A percentile compares a stretch with the other conserved stretches of the same genome.
phyloP scores from a whole-genome alignment of 2,329 filamentous ascomycete species.

The Chaetomium strumarium region DNA sequence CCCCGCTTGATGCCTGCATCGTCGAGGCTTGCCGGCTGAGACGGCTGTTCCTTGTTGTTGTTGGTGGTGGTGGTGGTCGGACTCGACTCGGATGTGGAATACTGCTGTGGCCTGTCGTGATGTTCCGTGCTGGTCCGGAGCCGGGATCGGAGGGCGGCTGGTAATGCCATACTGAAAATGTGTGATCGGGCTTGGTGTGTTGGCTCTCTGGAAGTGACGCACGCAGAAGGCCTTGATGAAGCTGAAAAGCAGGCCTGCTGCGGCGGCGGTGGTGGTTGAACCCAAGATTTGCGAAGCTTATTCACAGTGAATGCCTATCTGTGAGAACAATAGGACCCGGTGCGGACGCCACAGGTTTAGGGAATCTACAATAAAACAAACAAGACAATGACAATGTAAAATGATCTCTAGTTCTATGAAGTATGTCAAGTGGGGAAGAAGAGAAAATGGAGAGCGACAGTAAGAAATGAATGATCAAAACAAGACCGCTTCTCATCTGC shows the following conservation, averaged over 20 bases:
- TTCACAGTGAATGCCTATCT: no score
- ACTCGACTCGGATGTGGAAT: constrained; percentile 6
- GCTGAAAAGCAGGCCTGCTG: constrained; percentile 12
- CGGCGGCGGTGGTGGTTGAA: neutral
- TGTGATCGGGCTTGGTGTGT: neutral
- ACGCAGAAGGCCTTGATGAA: neutral
- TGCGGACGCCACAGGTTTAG: neutral
- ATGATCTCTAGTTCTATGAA: neutral
- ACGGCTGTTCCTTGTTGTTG: constrained; percentile 7
- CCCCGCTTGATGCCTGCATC: constrained; percentile 29
- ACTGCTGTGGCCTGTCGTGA: neutral
- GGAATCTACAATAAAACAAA: neutral
- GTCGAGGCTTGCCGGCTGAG: neutral
- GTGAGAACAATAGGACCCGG: no score
- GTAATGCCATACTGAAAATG: constrained; percentile 17
- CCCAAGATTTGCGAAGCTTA: neutral
- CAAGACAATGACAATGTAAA: neutral
- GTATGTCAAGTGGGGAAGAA: neutral
- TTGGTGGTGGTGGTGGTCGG: no score
- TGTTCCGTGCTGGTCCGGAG: constrained; percentile 2
- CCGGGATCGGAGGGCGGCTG: constrained; percentile 21
- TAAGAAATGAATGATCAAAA: constrained; percentile 6
- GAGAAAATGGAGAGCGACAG: constrained; percentile 5
- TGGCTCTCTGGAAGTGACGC: neutral
- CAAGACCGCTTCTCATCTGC: neutral